Conservation (phyloP, 169 alveolate genomes). For the Plasmodium fragile region DNA sequence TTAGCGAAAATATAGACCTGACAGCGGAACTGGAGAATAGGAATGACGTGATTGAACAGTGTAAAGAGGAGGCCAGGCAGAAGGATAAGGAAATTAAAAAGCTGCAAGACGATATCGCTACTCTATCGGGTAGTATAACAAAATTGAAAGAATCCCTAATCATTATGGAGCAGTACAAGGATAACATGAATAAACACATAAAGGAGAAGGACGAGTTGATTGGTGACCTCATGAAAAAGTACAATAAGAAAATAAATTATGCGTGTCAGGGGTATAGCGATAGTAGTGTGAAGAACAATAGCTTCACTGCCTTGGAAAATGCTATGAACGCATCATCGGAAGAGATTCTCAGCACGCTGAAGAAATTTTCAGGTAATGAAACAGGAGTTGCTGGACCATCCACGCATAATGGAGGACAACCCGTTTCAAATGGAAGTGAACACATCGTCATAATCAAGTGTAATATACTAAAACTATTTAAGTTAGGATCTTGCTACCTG, state of each 20-base stretch:
- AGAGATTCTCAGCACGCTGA: background rate
- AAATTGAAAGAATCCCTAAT: conserved; percentile 36
- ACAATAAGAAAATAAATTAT: conserved; percentile 17
- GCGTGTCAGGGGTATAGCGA: background rate
- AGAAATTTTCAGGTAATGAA: background rate
- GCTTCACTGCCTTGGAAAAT: background rate
- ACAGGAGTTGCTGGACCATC: background rate
- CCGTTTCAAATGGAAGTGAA: background rate
- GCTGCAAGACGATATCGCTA: background rate
- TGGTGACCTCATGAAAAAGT: background rate
- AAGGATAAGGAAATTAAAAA: conserved; percentile 20
- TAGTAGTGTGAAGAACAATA: background rate
- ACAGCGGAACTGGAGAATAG: conserved; percentile 64
- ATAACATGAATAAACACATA: conserved; percentile 16
- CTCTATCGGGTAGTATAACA: background rate
- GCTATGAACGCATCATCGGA: background rate
- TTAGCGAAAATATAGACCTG: conserved; percentile 52
- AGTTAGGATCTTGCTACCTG: conserved; percentile 44
- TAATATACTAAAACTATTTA: conserved; percentile 40
- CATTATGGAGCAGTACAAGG: conserved; percentile 47
- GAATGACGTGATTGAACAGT: conserved; percentile 38
- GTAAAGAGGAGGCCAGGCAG: conserved; percentile 20
- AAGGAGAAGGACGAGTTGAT: conserved; percentile 65
- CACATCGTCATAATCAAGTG: conserved; percentile 32
- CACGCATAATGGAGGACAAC: background rate